Base-by-base conservation (phyloP, 495 filamentous ascomycete species). In the Beverwykella pulmonaria region DNA sequence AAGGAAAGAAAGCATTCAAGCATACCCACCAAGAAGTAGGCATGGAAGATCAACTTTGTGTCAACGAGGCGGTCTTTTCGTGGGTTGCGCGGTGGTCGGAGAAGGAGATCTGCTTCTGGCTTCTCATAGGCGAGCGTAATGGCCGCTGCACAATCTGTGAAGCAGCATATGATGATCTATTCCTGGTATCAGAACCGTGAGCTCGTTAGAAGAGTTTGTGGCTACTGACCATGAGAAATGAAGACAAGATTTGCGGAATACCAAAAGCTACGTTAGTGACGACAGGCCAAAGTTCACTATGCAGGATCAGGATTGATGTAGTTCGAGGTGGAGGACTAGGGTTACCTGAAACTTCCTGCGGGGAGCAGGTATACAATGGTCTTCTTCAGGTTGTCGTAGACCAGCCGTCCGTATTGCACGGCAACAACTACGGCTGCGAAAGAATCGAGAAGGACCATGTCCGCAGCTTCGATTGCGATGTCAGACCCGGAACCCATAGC, bases 401-500 rank as follows among this genome's bases (percentile, higher is more conserved):
- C 84, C 0, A 83, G 65, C 4, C 85, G 77, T 0, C 86, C 86
- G 55, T 81, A 82, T n/a, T 82, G 75, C 5, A 90, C 83, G 0
- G 88, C 89, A 67, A 86, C 84, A 2, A 90, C 83, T n/a, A 91
- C 82, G 3, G 83, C 85, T 2, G 79, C 78, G 69, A 92, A 90
- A 0, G 81, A 83, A 22, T 90, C 88, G 1, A 90, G 76, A 9
- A 91, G 78, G 0, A 90, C 84, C 83, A 90, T 88, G 68, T 90
- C 87, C 0, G 87, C 83, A 0, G 88, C 87, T 73, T 90, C 88
- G 46, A 89, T 86, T 25, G 88, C 87, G 39, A 90, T 85, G 77
- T 89, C 77, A 67, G 73, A 77, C 17, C 84, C 85, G 53, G 69
- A 76, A 0, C 78, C 81, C 41, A 84, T 76, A 1, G 82, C 80